phyloP scores from a whole-genome alignment of 75 land plant genomes.

The Ceratopteris richardii region DNA sequence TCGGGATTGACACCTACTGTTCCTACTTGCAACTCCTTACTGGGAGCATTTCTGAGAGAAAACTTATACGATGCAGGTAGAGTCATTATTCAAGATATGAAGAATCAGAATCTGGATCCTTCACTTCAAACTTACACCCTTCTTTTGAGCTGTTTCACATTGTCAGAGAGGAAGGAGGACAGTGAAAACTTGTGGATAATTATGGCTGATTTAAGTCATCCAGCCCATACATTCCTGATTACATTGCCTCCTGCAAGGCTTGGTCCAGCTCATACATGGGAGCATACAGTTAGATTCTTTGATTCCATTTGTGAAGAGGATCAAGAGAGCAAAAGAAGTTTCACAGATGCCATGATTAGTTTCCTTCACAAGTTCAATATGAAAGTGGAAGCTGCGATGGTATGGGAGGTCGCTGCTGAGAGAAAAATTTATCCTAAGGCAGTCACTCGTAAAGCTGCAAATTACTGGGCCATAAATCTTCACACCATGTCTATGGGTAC shows the following conservation, averaged over 20 bases:
- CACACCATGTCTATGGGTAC: slow-evolving; percentile 99
- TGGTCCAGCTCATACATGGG: slow-evolving; percentile 55
- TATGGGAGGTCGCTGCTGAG: slow-evolving; percentile 93
- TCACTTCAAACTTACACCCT: slow-evolving; percentile 86
- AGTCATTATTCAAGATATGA: slow-evolving; percentile 58
- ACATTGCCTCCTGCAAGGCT: slow-evolving; percentile 44
- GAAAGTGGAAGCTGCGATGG: slow-evolving; percentile 75
- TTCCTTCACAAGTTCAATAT: slow-evolving; percentile 80
- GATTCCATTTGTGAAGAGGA: slow-evolving; percentile 83
- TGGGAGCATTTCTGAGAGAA: slow-evolving; percentile 75
- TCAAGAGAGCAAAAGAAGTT: slow-evolving; percentile 84
- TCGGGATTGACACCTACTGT: slow-evolving; percentile 80
- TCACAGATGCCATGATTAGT: slow-evolving; percentile 84
- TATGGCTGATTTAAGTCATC: slow-evolving; percentile 78
- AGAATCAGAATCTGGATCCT: slow-evolving; percentile 48
- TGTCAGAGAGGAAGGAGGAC: slow-evolving; percentile 32
- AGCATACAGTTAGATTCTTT: slow-evolving; percentile 50
- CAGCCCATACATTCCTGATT: slow-evolving; percentile 65
- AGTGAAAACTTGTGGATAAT: slow-evolving; percentile 44
- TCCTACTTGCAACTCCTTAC: slow-evolving; percentile 85
- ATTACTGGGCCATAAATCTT: slow-evolving; percentile 88
- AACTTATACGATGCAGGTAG: slow-evolving; percentile 46
- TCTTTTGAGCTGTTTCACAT: slow-evolving; percentile 78
- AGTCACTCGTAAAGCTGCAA: slow-evolving; percentile 52
- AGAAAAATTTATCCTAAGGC: slow-evolving; percentile 87